Base-by-base conservation (phyloP, 2,329 filamentous ascomycete species). In the Lecanicillium sp. region DNA sequence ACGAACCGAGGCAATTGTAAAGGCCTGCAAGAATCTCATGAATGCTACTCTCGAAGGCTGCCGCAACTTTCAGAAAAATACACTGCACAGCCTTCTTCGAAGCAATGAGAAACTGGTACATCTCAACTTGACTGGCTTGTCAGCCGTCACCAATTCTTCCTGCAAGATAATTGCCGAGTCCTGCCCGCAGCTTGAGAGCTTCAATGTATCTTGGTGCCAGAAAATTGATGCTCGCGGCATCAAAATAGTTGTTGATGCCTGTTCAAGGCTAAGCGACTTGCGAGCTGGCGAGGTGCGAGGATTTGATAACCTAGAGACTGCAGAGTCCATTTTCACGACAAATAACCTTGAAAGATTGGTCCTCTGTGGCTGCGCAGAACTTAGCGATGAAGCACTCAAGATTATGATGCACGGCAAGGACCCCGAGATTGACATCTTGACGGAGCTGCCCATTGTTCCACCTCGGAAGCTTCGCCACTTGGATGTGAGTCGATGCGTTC, bases 171-270 rank as follows among this genome's bases (percentile, higher is more conserved):
- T 98, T 43, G 81, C 85, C 1, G 71, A 83, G 38, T 81, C 82
- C 29, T 96, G 90, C 51, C 79, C 81, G 2, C 79, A 82, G 35
- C 68, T 98, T n/a, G 81, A 94, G 58, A 72, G 76, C 40, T 72
- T 96, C 47, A 94, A 95, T 51, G 76, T 96, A 15, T 94, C 88
- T 1, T 96, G 90, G 87, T 98, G 92, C 64, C 80, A 80, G 48
- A 83, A 87, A 44, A 78, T 95, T 54, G 83, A 92, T 52, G 83
- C 85, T 8, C 68, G 75, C 11, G 89, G 88, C 4, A 65, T 96
- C 5, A 77, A 72, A 46, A 73, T 74, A 37, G 73, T 98, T 2
- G 65, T 95, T 1, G 69, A 83, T 43, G 73, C 73, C 3, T 96
- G 92, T 53, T 68, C 72, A 0, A 79, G 71, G 38, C 64, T 98